Evolutionary conservation across 1,139 yeast genomes (phyloP), one percentile per base, ranked within the genome.

Genomic region (Eremothecium cymbalariae): DNA sequence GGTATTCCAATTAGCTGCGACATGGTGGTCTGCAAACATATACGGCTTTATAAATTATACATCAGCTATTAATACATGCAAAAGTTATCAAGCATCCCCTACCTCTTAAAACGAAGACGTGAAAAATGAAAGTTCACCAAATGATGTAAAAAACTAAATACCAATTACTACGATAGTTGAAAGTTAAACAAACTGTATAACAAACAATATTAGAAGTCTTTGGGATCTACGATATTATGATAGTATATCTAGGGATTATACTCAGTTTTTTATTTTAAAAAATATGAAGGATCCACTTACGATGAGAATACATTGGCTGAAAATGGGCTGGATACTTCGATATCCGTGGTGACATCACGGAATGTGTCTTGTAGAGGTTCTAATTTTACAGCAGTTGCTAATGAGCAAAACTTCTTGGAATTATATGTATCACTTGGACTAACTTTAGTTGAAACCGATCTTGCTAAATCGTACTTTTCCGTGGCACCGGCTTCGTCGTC

Each of bases 1-100:
- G 86, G 85, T 3, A 81, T 59, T 33, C 57, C 57, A 4, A 73
- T 49, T 27, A 74, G 59, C 44, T 71, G 72, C 20, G 61, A 44
- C 41, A 41, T 38, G 7, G 15, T 9, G 18, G n/a, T n/a, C n/a
- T n/a, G n/a, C n/a, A n/a, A n/a, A n/a, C n/a, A n/a, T n/a, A n/a
- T n/a, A n/a, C n/a, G n/a, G n/a, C n/a, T n/a, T n/a, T n/a, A n/a
- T n/a, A n/a, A n/a, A n/a, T n/a, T n/a, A n/a, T n/a, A n/a, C n/a
- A n/a, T n/a, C n/a, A n/a, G n/a, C n/a, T n/a, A n/a, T n/a, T n/a
- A n/a, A n/a, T n/a, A n/a, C n/a, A n/a, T n/a, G n/a, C n/a, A n/a
- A n/a, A n/a, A n/a, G n/a, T n/a, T n/a, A n/a, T n/a, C n/a, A n/a
- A n/a, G n/a, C n/a, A n/a, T n/a, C n/a, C n/a, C n/a, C n/a, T n/a